Evolutionary conservation across 768 basidiomycete species (phyloP).

Genomic region (Mycena chlorophos): DNA sequence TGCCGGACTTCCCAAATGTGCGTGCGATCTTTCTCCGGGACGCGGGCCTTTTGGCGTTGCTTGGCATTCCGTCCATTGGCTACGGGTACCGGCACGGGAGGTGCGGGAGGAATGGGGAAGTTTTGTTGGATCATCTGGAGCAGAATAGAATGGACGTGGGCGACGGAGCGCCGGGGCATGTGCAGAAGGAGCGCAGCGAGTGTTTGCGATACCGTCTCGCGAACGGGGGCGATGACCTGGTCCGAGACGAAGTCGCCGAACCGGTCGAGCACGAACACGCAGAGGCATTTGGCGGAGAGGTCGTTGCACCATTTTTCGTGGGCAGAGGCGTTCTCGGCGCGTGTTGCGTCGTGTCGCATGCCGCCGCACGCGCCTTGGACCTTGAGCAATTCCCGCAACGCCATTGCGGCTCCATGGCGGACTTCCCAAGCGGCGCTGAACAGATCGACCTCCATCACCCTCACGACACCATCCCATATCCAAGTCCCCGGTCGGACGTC

Average conservation of each 20-base stretch:
- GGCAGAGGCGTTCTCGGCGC: slow-evolving; percentile 57
- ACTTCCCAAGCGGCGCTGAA: slow-evolving; percentile 90
- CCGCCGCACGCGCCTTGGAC: slow-evolving; percentile 80
- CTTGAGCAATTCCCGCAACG: slow-evolving; percentile 84
- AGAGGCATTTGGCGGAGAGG: slow-evolving; percentile 80
- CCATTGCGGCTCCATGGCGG: slow-evolving; percentile 91
- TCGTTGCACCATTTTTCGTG: slow-evolving; percentile 92
- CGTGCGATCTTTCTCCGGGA: slow-evolving; percentile 39
- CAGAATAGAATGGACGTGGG: slow-evolving; percentile 79
- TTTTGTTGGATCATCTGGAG: slow-evolving; percentile 94
- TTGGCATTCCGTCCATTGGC: slow-evolving; percentile 29
- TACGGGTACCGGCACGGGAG: slow-evolving; percentile 8
- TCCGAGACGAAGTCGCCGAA: slow-evolving; percentile 98
- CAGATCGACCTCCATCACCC: slow-evolving; percentile 78
- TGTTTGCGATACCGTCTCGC: slow-evolving; percentile 94
- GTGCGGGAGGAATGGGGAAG: slow-evolving; percentile 46
- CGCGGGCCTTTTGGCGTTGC: background rate
- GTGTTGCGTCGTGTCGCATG: slow-evolving; percentile 61
- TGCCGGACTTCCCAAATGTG: slow-evolving; percentile 98
- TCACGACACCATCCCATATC: slow-evolving; percentile 85
- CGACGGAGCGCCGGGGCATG: slow-evolving; percentile 79
- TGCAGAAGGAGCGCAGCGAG: slow-evolving; percentile 85
- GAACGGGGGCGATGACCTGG: slow-evolving; percentile 94
- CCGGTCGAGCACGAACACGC: slow-evolving; percentile 91
- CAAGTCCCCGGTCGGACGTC: slow-evolving; percentile 74